Percentiles rank a stretch among this genome's conserved stretches.
Conservation (phyloP, 768 basidiomycete species). For the Tulasnella calospora region DNA sequence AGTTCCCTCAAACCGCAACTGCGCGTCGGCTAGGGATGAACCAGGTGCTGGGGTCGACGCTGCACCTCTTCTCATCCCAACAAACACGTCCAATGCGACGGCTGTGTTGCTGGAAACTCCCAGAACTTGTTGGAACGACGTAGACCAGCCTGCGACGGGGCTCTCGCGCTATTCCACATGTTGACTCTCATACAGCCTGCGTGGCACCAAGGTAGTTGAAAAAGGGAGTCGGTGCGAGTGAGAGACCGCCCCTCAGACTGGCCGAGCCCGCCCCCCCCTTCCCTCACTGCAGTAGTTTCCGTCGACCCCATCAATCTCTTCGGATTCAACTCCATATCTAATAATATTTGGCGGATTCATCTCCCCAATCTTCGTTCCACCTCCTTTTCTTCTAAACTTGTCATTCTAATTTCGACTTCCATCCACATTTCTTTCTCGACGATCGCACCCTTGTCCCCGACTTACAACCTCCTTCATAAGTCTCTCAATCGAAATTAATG, state of each 20-base stretch:
- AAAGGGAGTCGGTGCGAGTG: neutral
- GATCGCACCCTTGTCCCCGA: neutral
- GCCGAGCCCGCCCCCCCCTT: neutral
- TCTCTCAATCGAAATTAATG: neutral
- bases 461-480: neutral
- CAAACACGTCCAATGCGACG: neutral
- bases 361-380: neutral
- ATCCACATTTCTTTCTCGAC: neutral
- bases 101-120: neutral
- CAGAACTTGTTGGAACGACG: neutral
- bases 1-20: neutral
- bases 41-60: neutral
- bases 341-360: neutral
- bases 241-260: neutral
- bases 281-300: neutral
- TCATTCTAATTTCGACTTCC: neutral
- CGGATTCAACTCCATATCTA: neutral
- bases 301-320: neutral
- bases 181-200: neutral
- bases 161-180: neutral
- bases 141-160: neutral
- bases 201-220: neutral
- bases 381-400: neutral
- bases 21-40: neutral
- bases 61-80: neutral